phyloP scores from a whole-genome alignment of 164 flowering plant genomes.

The Vitis rotundifolia region DNA sequence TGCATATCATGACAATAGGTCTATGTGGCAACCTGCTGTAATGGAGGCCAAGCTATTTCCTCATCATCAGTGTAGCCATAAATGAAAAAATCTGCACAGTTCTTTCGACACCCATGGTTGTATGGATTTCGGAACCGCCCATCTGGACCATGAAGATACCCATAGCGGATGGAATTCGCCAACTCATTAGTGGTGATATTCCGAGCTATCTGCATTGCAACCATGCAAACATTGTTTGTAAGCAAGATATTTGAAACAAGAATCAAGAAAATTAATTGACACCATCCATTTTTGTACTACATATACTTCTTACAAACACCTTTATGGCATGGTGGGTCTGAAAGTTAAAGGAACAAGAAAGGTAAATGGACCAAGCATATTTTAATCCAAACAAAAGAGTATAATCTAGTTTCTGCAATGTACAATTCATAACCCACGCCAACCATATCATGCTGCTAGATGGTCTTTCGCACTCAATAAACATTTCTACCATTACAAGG shows the following conservation, averaged over 20 bases:
- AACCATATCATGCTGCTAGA: too few relatives aligned
- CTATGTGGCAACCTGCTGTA: conserved; percentile 49
- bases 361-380: too few relatives aligned
- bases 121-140: conserved; percentile 90
- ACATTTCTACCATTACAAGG: too few relatives aligned
- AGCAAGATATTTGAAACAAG: not conserved
- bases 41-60: conserved; percentile 74
- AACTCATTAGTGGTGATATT: conserved; percentile 93
- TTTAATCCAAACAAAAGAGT: too few relatives aligned
- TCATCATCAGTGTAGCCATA: conserved; percentile 73
- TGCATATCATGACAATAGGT: not conserved
- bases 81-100: conserved; percentile 84
- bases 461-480: too few relatives aligned
- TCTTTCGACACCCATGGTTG: conserved; percentile 84
- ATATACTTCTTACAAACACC: too few relatives aligned
- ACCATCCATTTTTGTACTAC: not conserved
- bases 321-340: too few relatives aligned
- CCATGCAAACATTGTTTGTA: not conserved
- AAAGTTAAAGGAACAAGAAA: too few relatives aligned
- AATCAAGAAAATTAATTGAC: not conserved
- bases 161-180: conserved; percentile 78
- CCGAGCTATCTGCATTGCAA: conserved; percentile 74
- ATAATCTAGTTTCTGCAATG: too few relatives aligned
- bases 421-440: too few relatives aligned
- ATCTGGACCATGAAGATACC: conserved; percentile 86